Evolutionary conservation across 169 alveolate genomes (phyloP), one percentile per base, ranked within the genome.

Genomic region (Besnoitia besnoiti): DNA sequence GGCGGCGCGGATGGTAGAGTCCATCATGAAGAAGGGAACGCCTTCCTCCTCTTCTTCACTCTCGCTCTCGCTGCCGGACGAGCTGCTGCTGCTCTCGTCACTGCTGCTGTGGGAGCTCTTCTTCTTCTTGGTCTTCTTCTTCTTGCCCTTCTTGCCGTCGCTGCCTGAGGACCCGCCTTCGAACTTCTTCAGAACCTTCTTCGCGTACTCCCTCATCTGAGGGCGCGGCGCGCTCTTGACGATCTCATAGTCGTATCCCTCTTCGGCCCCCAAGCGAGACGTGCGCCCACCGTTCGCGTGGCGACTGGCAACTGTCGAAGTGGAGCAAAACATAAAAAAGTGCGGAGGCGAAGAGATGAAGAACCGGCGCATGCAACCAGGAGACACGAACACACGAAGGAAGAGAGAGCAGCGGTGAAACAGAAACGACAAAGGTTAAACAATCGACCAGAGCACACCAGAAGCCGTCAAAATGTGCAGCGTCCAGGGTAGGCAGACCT

Each of bases 1-100:
- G 16, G 94, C 94, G 7, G 94, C 90, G 19, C 94, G 50, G 39
- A 90, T 90, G 44, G 94, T 82, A 40, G 94, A 24, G 91, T 90
- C 94, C 91, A 55, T 77, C 94, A 90, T 90, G 85, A 90, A 90
- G 47, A 90, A 90, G 40, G 94, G 94, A 42, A 90, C 50, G 27
- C 50, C 85, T 30, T 80, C 94, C n/a, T 49, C 90, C 37, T 90
- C 80, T 19, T 59, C 59, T 51, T 39, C 47, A n/a, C 3, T 30
- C 19, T 39, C 87, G 87, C 87, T 77, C 12, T 77, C 87, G 59
- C 62, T 42, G 40, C 37, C 40, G 8, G 47, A 30, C 42, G 35
- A 33, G 87, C 87, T 77, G 40, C 46, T 40, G 14, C 87, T 77
- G 87, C 40, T 59, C 24, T 77, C 87, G 19, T 37, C n/a, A 14